Conservation (phyloP, 257 asterid species). For the Jacaranda mimosifolia region DNA sequence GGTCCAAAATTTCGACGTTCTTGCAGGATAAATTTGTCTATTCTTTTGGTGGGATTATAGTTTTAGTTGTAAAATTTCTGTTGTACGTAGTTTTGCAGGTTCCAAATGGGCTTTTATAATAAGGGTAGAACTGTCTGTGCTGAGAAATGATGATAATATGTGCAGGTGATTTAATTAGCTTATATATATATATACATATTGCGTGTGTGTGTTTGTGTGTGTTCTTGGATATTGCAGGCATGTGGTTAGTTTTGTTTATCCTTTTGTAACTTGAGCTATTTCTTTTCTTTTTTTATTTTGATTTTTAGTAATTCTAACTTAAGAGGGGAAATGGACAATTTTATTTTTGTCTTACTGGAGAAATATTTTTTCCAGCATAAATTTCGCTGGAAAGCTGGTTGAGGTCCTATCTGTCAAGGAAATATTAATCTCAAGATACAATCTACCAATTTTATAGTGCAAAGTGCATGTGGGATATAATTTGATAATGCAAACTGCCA, state of each 20-base stretch:
- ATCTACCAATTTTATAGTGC: too few species aligned
- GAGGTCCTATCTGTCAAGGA: too few species aligned
- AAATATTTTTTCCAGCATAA: too few species aligned
- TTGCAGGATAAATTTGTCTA: constrained; percentile 64
- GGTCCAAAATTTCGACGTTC: constrained; percentile 65
- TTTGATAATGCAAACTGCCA: too few species aligned
- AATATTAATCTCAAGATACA: too few species aligned
- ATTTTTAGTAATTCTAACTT: too few species aligned
- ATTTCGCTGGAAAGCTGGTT: too few species aligned
- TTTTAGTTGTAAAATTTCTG: background rate
- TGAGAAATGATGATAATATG: constrained; percentile 1
- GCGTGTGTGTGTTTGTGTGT: background rate
- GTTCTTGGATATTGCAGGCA: constrained; percentile 80
- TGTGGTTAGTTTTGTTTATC: constrained; percentile 84
- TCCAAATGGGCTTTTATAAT: background rate
- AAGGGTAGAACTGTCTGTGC: background rate
- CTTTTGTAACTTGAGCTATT: constrained; percentile 70
- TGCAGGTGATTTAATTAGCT: background rate
- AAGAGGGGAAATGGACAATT: too few species aligned
- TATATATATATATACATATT: too few species aligned
- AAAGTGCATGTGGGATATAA: too few species aligned
- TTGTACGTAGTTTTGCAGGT: background rate
- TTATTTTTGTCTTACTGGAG: too few species aligned
- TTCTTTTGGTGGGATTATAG: background rate
- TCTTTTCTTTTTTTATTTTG: background rate